Base-by-base conservation (phyloP, 305 asterid genomes). In the Rubia tinctorum region DNA sequence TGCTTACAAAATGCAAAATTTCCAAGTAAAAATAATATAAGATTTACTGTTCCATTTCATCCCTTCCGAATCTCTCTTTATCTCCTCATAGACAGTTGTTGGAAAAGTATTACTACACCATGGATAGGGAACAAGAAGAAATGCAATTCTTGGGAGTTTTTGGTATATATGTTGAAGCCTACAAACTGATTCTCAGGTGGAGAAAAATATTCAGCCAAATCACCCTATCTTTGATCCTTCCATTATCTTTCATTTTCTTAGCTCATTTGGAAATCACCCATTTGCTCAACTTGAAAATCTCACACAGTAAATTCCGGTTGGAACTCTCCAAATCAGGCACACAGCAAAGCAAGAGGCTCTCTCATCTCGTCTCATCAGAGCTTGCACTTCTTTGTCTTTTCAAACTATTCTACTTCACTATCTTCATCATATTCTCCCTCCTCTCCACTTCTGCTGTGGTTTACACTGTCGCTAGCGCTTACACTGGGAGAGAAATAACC, bases 61-160 rank as follows among this genome's bases (percentile, higher is more conserved):
- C 27, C 30, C 62, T 56, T 8, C 62, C 27, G n/a, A 18, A n/a
- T n/a, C 11, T 56, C 63, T 43, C 47, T 60, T 45, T 44, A n/a
- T 72, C 34, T 15, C 40, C 63, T 45, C 64, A n/a, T 2, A 43
- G 51, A 15, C 2, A 22, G 7, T 39, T 64, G 1, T 37, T 65
- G 69, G 49, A 65, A 6, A 64, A 61, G 44, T 45, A 53, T n/a
- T 20, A 58, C 25, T 65, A 11, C 2, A n/a, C 72, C 66, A 85
- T 86, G 94, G 89, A 88, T 7, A 80, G 66, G 80, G 93, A 83
- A 11, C 91, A 80, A 71, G 91, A 88, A 75, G 88, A 88, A 60
- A 83, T 84, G 79, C 86, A 81, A 71, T 83, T 79, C 30, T 76
- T 88, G 12, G 86, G 88, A 53, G 76, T 89, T 58, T 77, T 85